A percentile compares a stretch with the other conserved stretches of the same genome.
These are phyloP conservation scores for Phylloporus rhodoxanthus DNA, from an alignment of 768 basidiomycete genomes.

Conservation along the genomic window DNA sequence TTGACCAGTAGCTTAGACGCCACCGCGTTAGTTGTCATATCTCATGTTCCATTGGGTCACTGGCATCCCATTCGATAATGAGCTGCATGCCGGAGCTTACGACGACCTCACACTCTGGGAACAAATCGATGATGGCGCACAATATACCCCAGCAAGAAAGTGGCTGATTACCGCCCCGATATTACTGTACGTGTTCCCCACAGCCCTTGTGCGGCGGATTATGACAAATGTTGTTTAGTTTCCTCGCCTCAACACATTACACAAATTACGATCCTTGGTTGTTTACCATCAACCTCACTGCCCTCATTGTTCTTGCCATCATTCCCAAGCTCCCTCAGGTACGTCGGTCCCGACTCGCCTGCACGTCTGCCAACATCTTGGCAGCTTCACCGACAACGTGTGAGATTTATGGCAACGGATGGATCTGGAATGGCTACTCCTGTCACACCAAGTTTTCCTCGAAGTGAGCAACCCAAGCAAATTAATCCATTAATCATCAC, in stretches of 20 bases:
- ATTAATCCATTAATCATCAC: slow-evolving; percentile 36
- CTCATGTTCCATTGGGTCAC: slow-evolving; percentile 99
- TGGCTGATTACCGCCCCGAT: slow-evolving; percentile 91
- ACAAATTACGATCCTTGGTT: slow-evolving; percentile 93
- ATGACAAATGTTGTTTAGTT: slow-evolving; percentile 42
- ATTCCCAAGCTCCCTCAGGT: slow-evolving; percentile 97
- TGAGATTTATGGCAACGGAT: slow-evolving; percentile 67
- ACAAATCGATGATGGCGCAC: slow-evolving; percentile 97
- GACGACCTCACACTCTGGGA: slow-evolving; percentile 99
- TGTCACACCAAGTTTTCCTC: slow-evolving; percentile 50
- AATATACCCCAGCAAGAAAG: slow-evolving; percentile 97
- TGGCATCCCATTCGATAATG: slow-evolving; percentile 90
- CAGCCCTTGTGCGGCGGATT: neutral
- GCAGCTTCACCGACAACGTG: slow-evolving; percentile 77
- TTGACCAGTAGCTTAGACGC: slow-evolving; percentile 3
- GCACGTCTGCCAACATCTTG: slow-evolving; percentile 12
- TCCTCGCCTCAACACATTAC: slow-evolving; percentile 96
- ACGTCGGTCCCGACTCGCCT: slow-evolving; percentile 22
- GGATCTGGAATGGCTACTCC: slow-evolving; percentile 65
- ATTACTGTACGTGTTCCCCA: slow-evolving; percentile 56
- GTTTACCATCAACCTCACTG: slow-evolving; percentile 85
- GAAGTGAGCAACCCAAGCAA: slow-evolving; percentile 37
- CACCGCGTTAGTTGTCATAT: slow-evolving; percentile 68
- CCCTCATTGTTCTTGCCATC: slow-evolving; percentile 69
- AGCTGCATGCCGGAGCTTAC: slow-evolving; percentile 86